Conservation (phyloP, 208 protist species). For the Leishmania gerbilli region DNA sequence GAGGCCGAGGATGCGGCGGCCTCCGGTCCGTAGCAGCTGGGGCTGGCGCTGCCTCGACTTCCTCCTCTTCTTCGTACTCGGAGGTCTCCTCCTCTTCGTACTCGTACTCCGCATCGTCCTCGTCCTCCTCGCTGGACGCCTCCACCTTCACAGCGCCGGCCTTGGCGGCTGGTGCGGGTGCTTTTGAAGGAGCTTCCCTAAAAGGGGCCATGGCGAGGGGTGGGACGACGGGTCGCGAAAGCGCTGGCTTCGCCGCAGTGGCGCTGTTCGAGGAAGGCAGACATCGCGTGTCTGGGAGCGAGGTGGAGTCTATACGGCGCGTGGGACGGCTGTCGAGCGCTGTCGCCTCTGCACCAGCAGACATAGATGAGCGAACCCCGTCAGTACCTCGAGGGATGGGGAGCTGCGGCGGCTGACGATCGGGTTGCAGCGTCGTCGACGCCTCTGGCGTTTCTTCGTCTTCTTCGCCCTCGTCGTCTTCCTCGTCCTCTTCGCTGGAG, state of each 20-base stretch:
- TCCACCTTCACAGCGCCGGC: slow-evolving; percentile 8
- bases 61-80: slow-evolving; percentile 9
- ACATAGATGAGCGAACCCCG: background rate
- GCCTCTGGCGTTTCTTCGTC: slow-evolving; percentile 19
- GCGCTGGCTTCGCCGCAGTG: background rate
- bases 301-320: slow-evolving; percentile 2
- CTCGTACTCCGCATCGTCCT: slow-evolving; percentile 15
- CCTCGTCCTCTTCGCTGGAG: slow-evolving; percentile 35
- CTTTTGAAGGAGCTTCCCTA: background rate
- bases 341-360: background rate
- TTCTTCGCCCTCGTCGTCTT: slow-evolving; percentile 38
- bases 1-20: background rate
- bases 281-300: background rate
- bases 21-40: background rate
- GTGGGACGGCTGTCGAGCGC: background rate
- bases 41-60: background rate
- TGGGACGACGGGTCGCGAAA: background rate
- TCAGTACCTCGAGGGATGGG: background rate
- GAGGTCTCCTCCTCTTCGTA: background rate
- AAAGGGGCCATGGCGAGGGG: background rate
- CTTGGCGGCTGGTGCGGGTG: background rate
- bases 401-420: background rate
- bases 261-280: background rate
- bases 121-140: slow-evolving; percentile 9
- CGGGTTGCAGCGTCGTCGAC: background rate